A percentile compares a stretch with the other conserved stretches of the same genome.
These are phyloP conservation scores for Abrus pulchellus DNA, from an alignment of 306 rosid genomes.

Conservation along the genomic window DNA sequence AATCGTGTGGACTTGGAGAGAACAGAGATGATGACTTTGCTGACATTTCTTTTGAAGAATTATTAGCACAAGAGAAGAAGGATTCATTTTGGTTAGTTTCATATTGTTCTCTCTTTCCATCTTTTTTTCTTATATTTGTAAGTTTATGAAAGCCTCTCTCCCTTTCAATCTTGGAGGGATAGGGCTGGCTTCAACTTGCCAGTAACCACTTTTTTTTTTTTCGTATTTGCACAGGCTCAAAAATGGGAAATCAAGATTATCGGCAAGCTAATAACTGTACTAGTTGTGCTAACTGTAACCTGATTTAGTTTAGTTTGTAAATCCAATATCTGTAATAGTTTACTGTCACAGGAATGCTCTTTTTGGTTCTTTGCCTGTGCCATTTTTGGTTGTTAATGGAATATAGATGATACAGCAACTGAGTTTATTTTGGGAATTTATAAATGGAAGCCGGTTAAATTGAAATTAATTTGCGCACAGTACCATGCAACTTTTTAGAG, in stretches of 20 bases:
- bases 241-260: conserved; percentile 70
- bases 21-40: conserved; percentile 59
- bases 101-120: conserved; percentile 6
- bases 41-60: conserved; percentile 85
- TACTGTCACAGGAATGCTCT: conserved; percentile 44
- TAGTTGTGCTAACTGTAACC: conserved; percentile 55
- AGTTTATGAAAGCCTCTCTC: conserved; percentile 8
- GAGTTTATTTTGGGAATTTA: conserved; percentile 29
- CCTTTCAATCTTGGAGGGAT: background rate
- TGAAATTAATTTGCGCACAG: conserved; percentile 1
- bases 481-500: background rate
- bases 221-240: conserved; percentile 74
- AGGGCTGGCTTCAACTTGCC: conserved; percentile 21
- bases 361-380: conserved; percentile 51
- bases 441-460: conserved; percentile 13
- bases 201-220: conserved; percentile 26
- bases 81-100: conserved; percentile 89
- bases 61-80: conserved; percentile 89
- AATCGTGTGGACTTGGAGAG: conserved; percentile 57
- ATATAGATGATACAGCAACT: conserved; percentile 40
- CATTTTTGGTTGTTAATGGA: conserved; percentile 48
- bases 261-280: conserved; percentile 61
- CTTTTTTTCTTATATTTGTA: conserved; percentile 8
- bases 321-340: conserved; percentile 44
- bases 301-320: conserved; percentile 50